phyloP scores from a whole-genome alignment of 768 basidiomycete genomes.

The Mycena floridula region DNA sequence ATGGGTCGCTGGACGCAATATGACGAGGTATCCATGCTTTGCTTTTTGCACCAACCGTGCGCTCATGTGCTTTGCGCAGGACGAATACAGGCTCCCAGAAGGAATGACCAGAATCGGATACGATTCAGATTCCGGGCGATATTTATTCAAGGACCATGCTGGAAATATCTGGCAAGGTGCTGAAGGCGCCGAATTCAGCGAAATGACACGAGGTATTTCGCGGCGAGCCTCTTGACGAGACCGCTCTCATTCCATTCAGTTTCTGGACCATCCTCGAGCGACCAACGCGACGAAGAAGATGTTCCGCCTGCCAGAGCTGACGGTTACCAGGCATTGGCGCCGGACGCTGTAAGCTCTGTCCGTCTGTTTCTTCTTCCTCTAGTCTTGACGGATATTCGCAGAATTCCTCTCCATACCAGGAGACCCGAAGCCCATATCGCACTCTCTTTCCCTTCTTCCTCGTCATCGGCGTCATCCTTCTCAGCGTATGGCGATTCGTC shows the following conservation, averaged over 20 bases:
- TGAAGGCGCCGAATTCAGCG: slow-evolving; percentile 58
- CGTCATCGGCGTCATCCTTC: slow-evolving; percentile 53
- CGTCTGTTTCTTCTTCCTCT: slow-evolving; percentile 12
- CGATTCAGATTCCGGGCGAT: slow-evolving; percentile 63
- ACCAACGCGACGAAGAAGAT: slow-evolving; percentile 33
- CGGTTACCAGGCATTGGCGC: slow-evolving; percentile 49
- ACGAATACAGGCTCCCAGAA: slow-evolving; percentile 45
- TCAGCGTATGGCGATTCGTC: slow-evolving; percentile 60
- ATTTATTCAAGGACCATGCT: slow-evolving; percentile 53
- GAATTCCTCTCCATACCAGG: slow-evolving; percentile 27
- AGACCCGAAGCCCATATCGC: slow-evolving; percentile 42
- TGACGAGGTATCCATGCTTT: slow-evolving; percentile 9
- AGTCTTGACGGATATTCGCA: slow-evolving; percentile 9
- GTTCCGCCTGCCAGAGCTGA: slow-evolving; percentile 29
- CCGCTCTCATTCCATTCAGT: slow-evolving; percentile 14
- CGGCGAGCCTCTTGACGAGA: background rate
- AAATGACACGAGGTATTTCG: slow-evolving; percentile 40
- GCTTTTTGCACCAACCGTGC: background rate
- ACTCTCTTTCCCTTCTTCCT: slow-evolving; percentile 71
- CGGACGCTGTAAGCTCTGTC: slow-evolving; percentile 36
- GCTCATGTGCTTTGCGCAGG: slow-evolving; percentile 20
- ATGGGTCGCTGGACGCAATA: slow-evolving; percentile 25
- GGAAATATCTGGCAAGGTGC: slow-evolving; percentile 54
- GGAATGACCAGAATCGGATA: slow-evolving; percentile 70
- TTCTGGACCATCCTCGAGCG: slow-evolving; percentile 20